Evolutionary conservation across 2,329 filamentous ascomycete genomes (phyloP).

Genomic region (Pleoardoris graminearum): DNA sequence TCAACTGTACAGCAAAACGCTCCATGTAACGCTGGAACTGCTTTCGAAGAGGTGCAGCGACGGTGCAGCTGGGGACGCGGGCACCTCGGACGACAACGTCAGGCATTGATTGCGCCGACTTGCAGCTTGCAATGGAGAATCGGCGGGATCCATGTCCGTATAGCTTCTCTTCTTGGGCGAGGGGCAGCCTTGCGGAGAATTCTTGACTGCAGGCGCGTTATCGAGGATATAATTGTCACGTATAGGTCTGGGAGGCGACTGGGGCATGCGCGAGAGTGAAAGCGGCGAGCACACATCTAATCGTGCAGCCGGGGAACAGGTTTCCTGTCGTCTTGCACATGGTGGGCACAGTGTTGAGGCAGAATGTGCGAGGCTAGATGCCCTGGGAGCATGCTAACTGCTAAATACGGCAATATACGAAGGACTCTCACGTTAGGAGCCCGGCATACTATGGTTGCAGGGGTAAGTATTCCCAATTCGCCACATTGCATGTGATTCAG

Average conservation of each 20-base stretch:
- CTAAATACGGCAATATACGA: too few species aligned
- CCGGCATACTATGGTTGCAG: too few species aligned
- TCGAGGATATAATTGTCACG: constrained; percentile 27
- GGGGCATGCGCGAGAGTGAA: constrained; percentile 6
- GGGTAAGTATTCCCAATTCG: too few species aligned
- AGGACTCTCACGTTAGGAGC: too few species aligned
- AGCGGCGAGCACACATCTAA: constrained; percentile 14
- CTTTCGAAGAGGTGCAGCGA: constrained; percentile 26
- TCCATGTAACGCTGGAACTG: constrained; percentile 25
- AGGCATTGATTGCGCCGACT: constrained; percentile 21
- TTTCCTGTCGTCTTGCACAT: constrained; percentile 1
- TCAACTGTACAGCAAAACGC: constrained; percentile 9
- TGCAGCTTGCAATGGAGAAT: constrained; percentile 15
- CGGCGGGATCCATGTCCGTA: constrained; percentile 10
- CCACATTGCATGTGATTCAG: too few species aligned
- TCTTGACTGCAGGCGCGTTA: constrained; percentile 19
- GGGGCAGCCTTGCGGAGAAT: constrained; percentile 10
- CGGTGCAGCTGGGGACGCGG: constrained; percentile 3
- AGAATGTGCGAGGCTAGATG: background rate
- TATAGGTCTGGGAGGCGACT: constrained; percentile 26
- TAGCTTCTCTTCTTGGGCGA: constrained; percentile 28
- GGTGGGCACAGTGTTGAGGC: background rate
- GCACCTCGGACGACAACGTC: constrained; percentile 9
- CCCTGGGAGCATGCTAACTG: too few species aligned
- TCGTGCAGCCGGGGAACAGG: constrained; percentile 13